A percentile compares a stretch with the other conserved stretches of the same genome.
phyloP scores from a whole-genome alignment of 2,329 filamentous ascomycete genomes.

The Venturia oleaginea region DNA sequence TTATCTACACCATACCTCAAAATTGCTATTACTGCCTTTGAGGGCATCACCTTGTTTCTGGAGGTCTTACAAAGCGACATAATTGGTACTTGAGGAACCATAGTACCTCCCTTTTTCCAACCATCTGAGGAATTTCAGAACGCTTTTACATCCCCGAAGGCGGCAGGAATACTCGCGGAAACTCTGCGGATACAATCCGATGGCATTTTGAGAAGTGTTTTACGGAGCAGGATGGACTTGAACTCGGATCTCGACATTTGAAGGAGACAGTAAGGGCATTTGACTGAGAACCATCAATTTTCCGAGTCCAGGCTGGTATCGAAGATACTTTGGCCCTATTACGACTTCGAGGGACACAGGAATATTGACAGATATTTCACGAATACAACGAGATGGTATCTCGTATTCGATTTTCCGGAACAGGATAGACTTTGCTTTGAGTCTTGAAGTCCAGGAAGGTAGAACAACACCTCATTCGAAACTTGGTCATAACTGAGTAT shows the following conservation, averaged over 20 bases:
- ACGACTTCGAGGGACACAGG: too few relatives aligned
- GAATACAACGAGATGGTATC: too few relatives aligned
- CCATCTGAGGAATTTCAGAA: neutral
- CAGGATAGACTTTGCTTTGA: too few relatives aligned
- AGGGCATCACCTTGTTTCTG: neutral
- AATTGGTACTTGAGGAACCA: neutral
- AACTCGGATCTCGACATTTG: neutral
- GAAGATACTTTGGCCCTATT: too few relatives aligned
- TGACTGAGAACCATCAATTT: neutral
- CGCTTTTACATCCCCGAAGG: neutral
- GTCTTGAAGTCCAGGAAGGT: too few relatives aligned
- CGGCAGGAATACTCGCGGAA: neutral
- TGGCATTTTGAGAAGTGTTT: neutral
- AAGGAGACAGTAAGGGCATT: neutral
- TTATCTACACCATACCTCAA: neutral
- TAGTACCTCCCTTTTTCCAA: neutral
- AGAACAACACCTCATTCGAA: too few relatives aligned
- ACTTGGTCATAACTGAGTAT: too few relatives aligned
- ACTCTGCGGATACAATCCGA: neutral
- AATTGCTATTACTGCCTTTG: neutral
- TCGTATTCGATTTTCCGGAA: too few relatives aligned
- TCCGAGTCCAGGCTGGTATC: too few relatives aligned
- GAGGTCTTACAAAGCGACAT: neutral
- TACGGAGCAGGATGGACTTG: neutral
- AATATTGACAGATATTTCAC: too few relatives aligned